Percentiles rank a stretch among this genome's conserved stretches.
Conservation (phyloP, 106 monocot species). For the Iris macrosiphon region DNA sequence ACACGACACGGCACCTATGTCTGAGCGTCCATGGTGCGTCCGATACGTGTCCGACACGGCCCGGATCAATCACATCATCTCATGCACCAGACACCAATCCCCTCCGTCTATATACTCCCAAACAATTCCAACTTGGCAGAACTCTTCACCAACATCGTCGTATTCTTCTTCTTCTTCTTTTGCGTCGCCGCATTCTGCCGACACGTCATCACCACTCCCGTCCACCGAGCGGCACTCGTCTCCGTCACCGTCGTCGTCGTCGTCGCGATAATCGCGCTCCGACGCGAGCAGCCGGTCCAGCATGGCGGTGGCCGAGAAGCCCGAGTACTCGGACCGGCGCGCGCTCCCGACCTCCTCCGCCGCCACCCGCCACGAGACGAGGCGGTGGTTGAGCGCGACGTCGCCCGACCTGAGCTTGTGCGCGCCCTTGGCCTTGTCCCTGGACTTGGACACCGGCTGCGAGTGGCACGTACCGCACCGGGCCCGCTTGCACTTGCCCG, state of each 20-base stretch:
- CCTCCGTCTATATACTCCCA: conserved; percentile 55
- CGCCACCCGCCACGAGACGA: conserved; percentile 56
- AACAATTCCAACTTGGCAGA: conserved; percentile 46
- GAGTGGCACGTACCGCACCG: conserved; percentile 33
- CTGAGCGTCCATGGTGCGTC: no score
- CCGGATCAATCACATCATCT: no score
- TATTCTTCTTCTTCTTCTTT: conserved; percentile 8
- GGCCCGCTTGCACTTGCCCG: conserved; percentile 41
- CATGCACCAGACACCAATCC: conserved; percentile 71
- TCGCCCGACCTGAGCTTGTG: conserved; percentile 53
- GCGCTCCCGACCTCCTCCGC: background rate
- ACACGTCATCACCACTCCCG: background rate
- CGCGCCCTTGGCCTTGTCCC: conserved; percentile 60
- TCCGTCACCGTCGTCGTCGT: background rate
- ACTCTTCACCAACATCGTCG: conserved; percentile 41
- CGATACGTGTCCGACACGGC: no score
- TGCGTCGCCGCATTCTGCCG: no score
- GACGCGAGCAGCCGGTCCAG: conserved; percentile 19
- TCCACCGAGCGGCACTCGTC: background rate
- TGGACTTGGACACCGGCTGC: conserved; percentile 44
- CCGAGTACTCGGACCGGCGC: conserved; percentile 4
- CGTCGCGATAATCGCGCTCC: conserved; percentile 2
- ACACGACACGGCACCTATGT: no score
- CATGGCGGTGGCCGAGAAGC: conserved; percentile 37
- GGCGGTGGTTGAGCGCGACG: conserved; percentile 44